Evolutionary conservation across 2,329 filamentous ascomycete species (phyloP).

Genomic region (Aspergillus uvarum): DNA sequence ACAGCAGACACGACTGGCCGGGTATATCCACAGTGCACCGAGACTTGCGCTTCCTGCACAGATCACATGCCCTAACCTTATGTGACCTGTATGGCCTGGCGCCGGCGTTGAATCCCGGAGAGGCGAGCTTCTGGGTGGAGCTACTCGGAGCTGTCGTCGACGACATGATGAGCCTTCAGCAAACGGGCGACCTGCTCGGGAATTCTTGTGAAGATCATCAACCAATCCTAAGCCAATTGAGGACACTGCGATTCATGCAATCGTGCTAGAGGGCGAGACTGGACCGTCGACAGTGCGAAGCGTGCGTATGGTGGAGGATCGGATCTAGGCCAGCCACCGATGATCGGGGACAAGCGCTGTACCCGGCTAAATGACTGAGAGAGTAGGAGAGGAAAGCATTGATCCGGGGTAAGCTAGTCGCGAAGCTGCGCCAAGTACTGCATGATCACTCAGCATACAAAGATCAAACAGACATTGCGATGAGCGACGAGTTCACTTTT

Average conservation of each 20-base stretch:
- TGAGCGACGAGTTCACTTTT: not conserved
- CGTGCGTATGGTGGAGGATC: not conserved
- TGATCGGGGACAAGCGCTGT: not conserved
- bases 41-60: constrained; percentile 62
- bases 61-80: constrained; percentile 59
- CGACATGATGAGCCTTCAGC: constrained; percentile 31
- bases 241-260: not conserved
- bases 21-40: constrained; percentile 59
- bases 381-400: not conserved
- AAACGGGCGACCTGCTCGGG: not conserved
- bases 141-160: constrained; percentile 31
- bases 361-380: not conserved
- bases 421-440: not conserved
- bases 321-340: not conserved
- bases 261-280: not conserved
- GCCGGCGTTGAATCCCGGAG: constrained; percentile 41
- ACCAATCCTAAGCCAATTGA: not conserved
- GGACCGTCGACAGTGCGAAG: not conserved
- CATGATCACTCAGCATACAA: not conserved
- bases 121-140: constrained; percentile 34
- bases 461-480: not conserved
- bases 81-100: constrained; percentile 62
- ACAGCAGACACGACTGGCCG: constrained; percentile 56
- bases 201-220: not conserved
- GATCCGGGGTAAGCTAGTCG: not conserved